phyloP scores from a whole-genome alignment of 345 rosid genomes.

The Anacardium occidentale region DNA sequence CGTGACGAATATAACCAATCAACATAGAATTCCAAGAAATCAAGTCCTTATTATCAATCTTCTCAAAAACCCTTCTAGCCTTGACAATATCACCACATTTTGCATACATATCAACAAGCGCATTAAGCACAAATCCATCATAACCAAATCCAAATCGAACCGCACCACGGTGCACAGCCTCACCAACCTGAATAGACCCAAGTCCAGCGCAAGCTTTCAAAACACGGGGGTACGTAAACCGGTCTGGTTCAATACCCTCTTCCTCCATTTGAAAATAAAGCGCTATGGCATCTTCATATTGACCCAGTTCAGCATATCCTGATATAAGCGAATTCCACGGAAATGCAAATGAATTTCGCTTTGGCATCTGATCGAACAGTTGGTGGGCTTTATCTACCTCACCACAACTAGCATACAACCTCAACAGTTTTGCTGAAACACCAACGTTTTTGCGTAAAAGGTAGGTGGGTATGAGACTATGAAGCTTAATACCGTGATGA shows the following conservation, averaged over 20 bases:
- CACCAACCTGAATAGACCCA: constrained; percentile 64
- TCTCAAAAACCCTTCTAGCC: constrained; percentile 67
- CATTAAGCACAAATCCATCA: constrained; percentile 62
- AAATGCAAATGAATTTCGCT: constrained; percentile 50
- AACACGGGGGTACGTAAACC: constrained; percentile 75
- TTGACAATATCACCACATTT: constrained; percentile 87
- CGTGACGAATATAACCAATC: constrained; percentile 61
- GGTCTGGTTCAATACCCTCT: constrained; percentile 73
- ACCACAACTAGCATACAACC: constrained; percentile 57
- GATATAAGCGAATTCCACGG: constrained; percentile 90
- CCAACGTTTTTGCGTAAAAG: constrained; percentile 55
- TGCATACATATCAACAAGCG: constrained; percentile 89
- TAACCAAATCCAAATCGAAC: constrained; percentile 62
- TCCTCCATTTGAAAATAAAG: constrained; percentile 90
- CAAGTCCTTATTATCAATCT: constrained; percentile 48
- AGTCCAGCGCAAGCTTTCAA: constrained; percentile 84
- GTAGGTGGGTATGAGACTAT: constrained; percentile 49
- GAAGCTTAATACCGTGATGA: constrained; percentile 55
- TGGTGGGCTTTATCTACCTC: constrained; percentile 58
- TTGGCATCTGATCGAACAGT: constrained; percentile 78
- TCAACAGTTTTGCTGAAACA: constrained; percentile 57
- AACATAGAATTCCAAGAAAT: constrained; percentile 85
- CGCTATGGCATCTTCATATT: constrained; percentile 77
- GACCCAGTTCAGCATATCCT: constrained; percentile 64
- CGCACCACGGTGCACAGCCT: constrained; percentile 71